Evolutionary conservation across 106 monocot species (phyloP).

Genomic region (Dioscorea alata): DNA sequence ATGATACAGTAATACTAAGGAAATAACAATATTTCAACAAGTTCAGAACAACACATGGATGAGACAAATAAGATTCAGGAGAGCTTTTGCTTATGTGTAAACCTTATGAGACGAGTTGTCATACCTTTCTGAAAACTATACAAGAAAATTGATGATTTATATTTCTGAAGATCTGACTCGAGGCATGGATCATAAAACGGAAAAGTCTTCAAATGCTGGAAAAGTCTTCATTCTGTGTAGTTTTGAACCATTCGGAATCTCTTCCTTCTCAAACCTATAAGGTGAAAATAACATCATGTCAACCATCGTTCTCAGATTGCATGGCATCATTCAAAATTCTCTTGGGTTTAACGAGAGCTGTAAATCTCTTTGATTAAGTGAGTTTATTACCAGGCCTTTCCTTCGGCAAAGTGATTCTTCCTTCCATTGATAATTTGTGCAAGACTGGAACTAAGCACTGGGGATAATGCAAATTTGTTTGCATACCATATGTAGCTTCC

Average conservation of each 20-base stretch:
- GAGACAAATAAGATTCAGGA: too few relatives aligned
- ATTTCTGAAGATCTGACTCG: too few relatives aligned
- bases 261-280: slow-evolving; percentile 19
- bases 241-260: slow-evolving; percentile 15
- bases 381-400: not conserved
- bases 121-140: too few relatives aligned
- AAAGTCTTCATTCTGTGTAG: not conserved
- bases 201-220: too few relatives aligned
- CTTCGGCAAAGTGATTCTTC: slow-evolving; percentile 11
- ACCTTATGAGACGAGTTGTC: too few relatives aligned
- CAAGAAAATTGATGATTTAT: too few relatives aligned
- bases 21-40: too few relatives aligned
- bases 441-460: slow-evolving; percentile 23
- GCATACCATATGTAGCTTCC: slow-evolving; percentile 27
- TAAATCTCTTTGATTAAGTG: slow-evolving; percentile 8
- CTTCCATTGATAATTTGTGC: slow-evolving; percentile 19
- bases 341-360: not conserved
- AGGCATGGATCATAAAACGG: too few relatives aligned
- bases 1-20: too few relatives aligned
- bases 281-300: slow-evolving; percentile 3
- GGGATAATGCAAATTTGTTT: slow-evolving; percentile 14
- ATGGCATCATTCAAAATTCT: not conserved
- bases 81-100: too few relatives aligned
- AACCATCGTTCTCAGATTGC: not conserved
- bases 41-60: too few relatives aligned